Evolutionary conservation across 371 early-diverging fungal genomes (phyloP).

Genomic region (Mortierella sp.): DNA sequence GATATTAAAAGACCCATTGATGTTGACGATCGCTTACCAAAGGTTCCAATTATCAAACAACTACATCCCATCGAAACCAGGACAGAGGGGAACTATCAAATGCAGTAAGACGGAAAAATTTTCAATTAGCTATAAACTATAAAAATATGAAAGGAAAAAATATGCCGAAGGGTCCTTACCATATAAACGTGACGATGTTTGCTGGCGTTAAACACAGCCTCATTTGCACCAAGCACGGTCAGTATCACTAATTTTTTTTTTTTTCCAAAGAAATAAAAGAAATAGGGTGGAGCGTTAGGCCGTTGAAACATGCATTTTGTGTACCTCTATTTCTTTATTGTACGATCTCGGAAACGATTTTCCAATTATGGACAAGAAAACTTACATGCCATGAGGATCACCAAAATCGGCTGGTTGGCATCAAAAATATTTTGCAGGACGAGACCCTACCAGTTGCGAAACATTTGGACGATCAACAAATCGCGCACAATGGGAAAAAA

Average conservation of each 20-base stretch:
- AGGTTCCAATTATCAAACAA: conserved; percentile 66
- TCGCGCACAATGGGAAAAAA: no score
- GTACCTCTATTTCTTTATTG: no score
- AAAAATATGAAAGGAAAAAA: not conserved
- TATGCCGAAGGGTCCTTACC: conserved; percentile 50
- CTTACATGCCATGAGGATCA: conserved; percentile 71
- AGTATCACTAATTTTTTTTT: conserved; percentile 58
- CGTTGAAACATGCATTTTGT: no score
- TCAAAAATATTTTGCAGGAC: conserved; percentile 75
- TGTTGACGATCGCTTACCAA: conserved; percentile 53
- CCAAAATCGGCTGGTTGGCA: conserved; percentile 65
- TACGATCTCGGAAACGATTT: no score
- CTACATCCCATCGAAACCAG: conserved; percentile 63
- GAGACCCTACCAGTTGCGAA: conserved; percentile 59
- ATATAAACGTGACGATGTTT: conserved; percentile 67
- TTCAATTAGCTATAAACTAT: conserved; percentile 3
- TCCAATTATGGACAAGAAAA: conserved; percentile 1
- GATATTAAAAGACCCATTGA: not conserved
- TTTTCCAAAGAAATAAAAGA: no score
- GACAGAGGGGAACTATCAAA: conserved; percentile 62
- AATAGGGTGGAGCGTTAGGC: no score
- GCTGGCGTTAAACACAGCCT: conserved; percentile 72
- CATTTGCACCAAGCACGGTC: conserved; percentile 65
- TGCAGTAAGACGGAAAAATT: not conserved
- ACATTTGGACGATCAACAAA: no score